phyloP scores from a whole-genome alignment of 306 rosid genomes.

The Oxytropis ochrocephala region DNA sequence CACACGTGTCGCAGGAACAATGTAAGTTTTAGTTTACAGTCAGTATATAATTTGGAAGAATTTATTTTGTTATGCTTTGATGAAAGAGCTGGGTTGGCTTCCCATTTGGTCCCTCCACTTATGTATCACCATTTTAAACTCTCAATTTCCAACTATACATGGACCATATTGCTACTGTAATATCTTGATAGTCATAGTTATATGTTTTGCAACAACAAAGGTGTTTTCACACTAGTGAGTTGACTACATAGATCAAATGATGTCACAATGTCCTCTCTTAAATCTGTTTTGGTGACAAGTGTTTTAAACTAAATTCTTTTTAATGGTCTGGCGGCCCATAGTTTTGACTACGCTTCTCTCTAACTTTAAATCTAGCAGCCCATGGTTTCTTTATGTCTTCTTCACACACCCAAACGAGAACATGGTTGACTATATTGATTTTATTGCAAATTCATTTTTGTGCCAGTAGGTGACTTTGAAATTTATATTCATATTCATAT shows the following conservation, averaged over 20 bases:
- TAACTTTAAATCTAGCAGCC: too few species aligned
- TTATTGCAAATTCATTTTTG: neutral
- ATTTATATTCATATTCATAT: neutral
- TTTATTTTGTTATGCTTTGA: neutral
- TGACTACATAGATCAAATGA: neutral
- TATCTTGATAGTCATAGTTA: neutral
- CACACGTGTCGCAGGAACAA: slow-evolving; percentile 97
- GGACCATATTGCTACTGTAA: neutral
- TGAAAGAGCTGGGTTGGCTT: neutral
- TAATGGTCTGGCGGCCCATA: neutral
- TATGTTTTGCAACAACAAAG: neutral
- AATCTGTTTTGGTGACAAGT: neutral
- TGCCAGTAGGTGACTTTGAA: neutral
- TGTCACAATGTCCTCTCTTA: neutral
- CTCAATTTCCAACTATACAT: neutral
- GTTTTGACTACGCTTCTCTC: neutral
- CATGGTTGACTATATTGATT: neutral
- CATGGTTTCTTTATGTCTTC: neutral
- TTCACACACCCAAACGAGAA: neutral
- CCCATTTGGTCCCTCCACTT: neutral
- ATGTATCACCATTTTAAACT: neutral
- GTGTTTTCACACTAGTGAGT: neutral
- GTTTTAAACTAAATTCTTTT: too few species aligned
- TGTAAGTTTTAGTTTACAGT: slow-evolving; percentile 40
- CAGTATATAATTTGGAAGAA: neutral